These are phyloP conservation scores for Lentinula lateritia DNA, from an alignment of 768 basidiomycete genomes.

Conservation along the genomic window DNA sequence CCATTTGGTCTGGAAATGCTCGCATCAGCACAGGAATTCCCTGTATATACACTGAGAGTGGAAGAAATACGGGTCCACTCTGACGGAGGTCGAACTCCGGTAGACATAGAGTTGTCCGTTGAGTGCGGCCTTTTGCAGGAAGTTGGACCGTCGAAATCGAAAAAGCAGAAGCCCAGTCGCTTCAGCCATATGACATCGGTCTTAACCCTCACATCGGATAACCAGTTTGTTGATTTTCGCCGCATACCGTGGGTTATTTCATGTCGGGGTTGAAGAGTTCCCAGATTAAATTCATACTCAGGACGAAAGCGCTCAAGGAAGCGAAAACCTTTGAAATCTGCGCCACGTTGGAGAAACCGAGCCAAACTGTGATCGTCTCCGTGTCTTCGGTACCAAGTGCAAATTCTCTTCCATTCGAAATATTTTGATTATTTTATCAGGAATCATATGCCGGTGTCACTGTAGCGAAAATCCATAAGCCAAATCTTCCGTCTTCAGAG, in stretches of 20 bases:
- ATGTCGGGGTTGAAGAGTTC: neutral
- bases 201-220: conserved; percentile 72
- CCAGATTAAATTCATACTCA: conserved; percentile 20
- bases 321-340: conserved; percentile 55
- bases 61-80: conserved; percentile 39
- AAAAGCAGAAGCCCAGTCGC: conserved; percentile 36
- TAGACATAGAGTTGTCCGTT: conserved; percentile 52
- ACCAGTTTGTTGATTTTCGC: conserved; percentile 73
- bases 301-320: conserved; percentile 62
- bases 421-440: conserved; percentile 29
- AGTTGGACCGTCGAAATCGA: conserved; percentile 24
- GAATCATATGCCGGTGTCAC: conserved; percentile 71
- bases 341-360: conserved; percentile 64
- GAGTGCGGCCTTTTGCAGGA: conserved; percentile 48
- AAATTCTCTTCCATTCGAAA: conserved; percentile 1
- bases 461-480: conserved; percentile 49
- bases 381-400: conserved; percentile 51
- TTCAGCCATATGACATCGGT: conserved; percentile 60
- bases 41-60: conserved; percentile 53
- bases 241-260: conserved; percentile 55
- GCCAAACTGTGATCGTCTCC: conserved; percentile 58
- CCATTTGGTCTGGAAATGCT: conserved; percentile 74
- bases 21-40: conserved; percentile 54
- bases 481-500: conserved; percentile 42
- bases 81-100: conserved; percentile 42